Evolutionary conservation across 768 basidiomycete genomes (phyloP).

Genomic region (Suillus decipiens): DNA sequence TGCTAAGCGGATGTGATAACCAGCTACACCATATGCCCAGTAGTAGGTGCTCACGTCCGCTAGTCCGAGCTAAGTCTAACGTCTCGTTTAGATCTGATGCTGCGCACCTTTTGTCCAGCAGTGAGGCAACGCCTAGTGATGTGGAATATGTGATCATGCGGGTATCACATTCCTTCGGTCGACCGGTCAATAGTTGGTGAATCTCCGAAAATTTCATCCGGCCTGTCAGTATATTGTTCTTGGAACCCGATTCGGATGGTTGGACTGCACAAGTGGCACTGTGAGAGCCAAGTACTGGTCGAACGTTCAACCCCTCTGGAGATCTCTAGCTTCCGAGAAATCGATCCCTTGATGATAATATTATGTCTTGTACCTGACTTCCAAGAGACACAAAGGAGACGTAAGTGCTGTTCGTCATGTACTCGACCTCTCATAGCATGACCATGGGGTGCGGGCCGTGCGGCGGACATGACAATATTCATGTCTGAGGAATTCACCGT

Average conservation of each 20-base stretch:
- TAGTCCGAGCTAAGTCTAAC: background rate
- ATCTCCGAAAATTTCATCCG: background rate
- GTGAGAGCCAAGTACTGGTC: background rate
- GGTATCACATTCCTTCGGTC: background rate
- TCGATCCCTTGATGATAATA: background rate
- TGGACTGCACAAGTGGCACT: background rate
- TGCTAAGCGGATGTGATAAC: constrained; percentile 45
- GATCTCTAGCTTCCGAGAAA: background rate
- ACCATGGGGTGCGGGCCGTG: background rate
- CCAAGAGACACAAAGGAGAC: background rate
- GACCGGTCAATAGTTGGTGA: background rate
- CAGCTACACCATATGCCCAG: constrained; percentile 41
- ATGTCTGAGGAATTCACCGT: background rate
- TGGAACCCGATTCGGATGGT: background rate
- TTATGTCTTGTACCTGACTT: background rate
- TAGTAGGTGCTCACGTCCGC: no score
- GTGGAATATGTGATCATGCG: background rate
- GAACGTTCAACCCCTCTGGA: background rate
- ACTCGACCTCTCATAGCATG: background rate
- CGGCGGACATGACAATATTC: background rate
- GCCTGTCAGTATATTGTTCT: background rate
- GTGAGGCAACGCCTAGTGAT: background rate
- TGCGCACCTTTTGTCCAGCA: no score
- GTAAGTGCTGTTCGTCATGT: background rate
- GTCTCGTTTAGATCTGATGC: background rate